A percentile compares a stretch with the other conserved stretches of the same genome.
phyloP scores from a whole-genome alignment of 176 grass and related monocot species.

The Cenchrus americanus region DNA sequence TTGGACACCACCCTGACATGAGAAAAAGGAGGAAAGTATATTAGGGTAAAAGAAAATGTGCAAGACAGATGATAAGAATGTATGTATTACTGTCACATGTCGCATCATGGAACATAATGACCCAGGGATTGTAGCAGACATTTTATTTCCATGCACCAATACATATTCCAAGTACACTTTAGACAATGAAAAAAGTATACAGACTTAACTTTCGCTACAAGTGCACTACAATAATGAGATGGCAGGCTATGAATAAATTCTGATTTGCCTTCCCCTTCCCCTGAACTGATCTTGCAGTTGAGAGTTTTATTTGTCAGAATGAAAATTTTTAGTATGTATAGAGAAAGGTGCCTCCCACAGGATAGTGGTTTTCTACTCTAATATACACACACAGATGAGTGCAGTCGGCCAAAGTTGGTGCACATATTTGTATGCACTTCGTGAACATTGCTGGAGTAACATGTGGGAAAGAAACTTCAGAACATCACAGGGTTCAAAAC shows the following conservation, averaged over 20 bases:
- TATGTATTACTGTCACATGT: background rate
- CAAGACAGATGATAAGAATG: slow-evolving; percentile 8
- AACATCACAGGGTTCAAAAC: slow-evolving; percentile 6
- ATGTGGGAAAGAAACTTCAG: slow-evolving; percentile 6
- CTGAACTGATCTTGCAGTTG: background rate
- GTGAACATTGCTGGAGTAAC: slow-evolving; percentile 1
- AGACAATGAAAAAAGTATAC: background rate
- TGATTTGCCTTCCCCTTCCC: background rate
- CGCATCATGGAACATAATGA: slow-evolving; percentile 23
- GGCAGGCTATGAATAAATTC: background rate
- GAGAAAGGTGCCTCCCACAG: background rate
- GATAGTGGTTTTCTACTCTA: slow-evolving; percentile 7
- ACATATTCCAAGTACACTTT: slow-evolving; percentile 24
- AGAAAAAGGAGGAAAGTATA: background rate
- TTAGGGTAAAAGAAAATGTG: slow-evolving; percentile 30
- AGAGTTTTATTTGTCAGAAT: background rate
- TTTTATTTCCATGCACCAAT: background rate
- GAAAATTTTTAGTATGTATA: background rate
- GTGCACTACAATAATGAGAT: background rate
- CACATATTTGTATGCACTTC: background rate
- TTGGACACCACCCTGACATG: slow-evolving; percentile 84
- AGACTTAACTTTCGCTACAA: background rate
- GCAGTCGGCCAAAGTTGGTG: slow-evolving; percentile 1
- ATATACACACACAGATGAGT: slow-evolving; percentile 1
- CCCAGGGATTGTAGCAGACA: slow-evolving; percentile 21